These are phyloP conservation scores for Aspergillus hortae DNA, from an alignment of 2,329 filamentous ascomycete species.

Conservation along the genomic window DNA sequence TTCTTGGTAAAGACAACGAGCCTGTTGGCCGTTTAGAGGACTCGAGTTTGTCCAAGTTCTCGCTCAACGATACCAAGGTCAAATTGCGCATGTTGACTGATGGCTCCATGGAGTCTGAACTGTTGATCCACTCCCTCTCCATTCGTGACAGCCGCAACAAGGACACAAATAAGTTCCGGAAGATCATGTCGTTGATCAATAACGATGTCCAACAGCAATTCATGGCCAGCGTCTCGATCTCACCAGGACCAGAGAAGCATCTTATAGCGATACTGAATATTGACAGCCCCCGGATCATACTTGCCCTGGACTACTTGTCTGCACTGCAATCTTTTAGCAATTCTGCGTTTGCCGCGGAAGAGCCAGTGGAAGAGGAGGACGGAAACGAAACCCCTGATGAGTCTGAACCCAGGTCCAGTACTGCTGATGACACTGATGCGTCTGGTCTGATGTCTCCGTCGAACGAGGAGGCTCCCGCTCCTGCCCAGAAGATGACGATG, in stretches of 20 bases:
- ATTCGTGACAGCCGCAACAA: conserved; percentile 86
- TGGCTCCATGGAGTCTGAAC: conserved; percentile 84
- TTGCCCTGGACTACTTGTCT: conserved; percentile 93
- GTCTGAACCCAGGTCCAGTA: conserved; percentile 33
- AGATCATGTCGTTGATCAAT: conserved; percentile 97
- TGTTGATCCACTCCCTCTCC: conserved; percentile 90
- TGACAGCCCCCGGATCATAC: conserved; percentile 90
- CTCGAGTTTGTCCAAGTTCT: conserved; percentile 88
- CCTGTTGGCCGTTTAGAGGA: conserved; percentile 75
- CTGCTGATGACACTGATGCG: conserved; percentile 23
- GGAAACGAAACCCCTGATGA: conserved; percentile 35
- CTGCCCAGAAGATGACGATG: conserved; percentile 61
- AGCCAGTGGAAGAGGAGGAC: conserved; percentile 36
- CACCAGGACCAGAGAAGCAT: conserved; percentile 74
- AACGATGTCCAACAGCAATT: conserved; percentile 90
- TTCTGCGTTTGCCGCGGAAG: conserved; percentile 59
- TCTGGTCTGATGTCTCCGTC: conserved; percentile 17
- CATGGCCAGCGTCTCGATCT: conserved; percentile 95
- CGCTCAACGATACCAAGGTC: conserved; percentile 84
- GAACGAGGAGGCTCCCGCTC: conserved; percentile 29
- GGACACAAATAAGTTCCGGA: conserved; percentile 92
- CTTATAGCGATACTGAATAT: conserved; percentile 89
- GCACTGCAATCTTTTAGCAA: conserved; percentile 81
- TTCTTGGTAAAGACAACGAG: conserved; percentile 69
- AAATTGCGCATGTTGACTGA: conserved; percentile 94